Base-by-base conservation (phyloP, 306 rosid species). In the Spatholobus suberectus region DNA sequence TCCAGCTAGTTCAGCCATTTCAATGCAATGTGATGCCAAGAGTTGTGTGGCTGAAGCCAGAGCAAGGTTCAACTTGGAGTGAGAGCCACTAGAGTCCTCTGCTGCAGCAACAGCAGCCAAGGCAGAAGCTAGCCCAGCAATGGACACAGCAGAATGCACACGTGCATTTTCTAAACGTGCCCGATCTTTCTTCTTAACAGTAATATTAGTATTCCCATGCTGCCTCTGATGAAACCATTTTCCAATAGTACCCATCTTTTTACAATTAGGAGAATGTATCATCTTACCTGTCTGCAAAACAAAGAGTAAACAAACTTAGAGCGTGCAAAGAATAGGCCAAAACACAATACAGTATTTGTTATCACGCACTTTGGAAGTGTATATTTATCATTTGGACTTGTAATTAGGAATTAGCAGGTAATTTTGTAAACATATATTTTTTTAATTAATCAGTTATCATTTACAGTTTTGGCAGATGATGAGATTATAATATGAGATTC, bases 171-270 rank as follows among this genome's bases (percentile, higher is more conserved):
- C 96, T 13, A 90, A 55, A 13, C 98, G 87, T 51, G 86, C 89
- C 77, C 68, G 83, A 17, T 94, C 98, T 86, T 92, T 94, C 89
- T 89, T 94, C 80, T 81, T 91, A 29, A 88, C 77, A 17, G 43
- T 55, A 51, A 62, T 23, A 5, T 47, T 55, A 47, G 66, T n/a
- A 49, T 62, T 70, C 27, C 83, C 85, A 29, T 82, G 59, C 34
- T 94, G 94, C 84, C 82, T 90, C 40, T 85, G 92, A 82, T 89
- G 90, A 87, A 94, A 94, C 98, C 97, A 94, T 87, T 86, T 94
- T 70, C 96, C 94, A 59, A 92, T 82, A 18, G 90, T 72, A 57
- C 86, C 85, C 40, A 78, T 77, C 77, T 85, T 90, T 85, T 90
- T 46, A 49, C 68, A 58, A 49, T 81, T 73, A n/a, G 62, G 38